A percentile compares a stretch with the other conserved stretches of the same genome.
Conservation (phyloP, 768 basidiomycete species). For the Phlebiopsis gigantea region DNA sequence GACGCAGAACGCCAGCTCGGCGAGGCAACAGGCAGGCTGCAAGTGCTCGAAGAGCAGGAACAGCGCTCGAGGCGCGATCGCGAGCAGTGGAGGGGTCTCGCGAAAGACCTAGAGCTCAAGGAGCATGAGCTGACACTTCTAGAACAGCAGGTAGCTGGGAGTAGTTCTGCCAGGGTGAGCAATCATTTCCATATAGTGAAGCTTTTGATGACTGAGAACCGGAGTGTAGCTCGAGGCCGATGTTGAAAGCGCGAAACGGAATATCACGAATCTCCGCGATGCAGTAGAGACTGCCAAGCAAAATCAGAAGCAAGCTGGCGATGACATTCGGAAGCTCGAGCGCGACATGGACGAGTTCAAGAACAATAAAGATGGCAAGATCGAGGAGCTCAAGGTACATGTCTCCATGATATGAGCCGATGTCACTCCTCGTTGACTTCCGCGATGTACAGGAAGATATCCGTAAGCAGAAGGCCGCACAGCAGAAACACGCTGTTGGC, state of each 20-base stretch:
- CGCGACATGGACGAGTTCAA: slow-evolving; percentile 99
- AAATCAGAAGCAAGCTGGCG: slow-evolving; percentile 71
- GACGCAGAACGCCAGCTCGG: slow-evolving; percentile 57
- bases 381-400: slow-evolving; percentile 82
- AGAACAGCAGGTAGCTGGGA: slow-evolving; percentile 80
- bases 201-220: no score
- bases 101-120: slow-evolving; percentile 80
- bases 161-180: slow-evolving; percentile 82
- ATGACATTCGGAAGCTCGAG: slow-evolving; percentile 82
- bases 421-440: not conserved
- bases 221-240: slow-evolving; percentile 80
- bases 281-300: slow-evolving; percentile 62
- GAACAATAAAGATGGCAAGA: slow-evolving; percentile 97
- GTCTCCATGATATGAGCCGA: not conserved
- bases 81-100: slow-evolving; percentile 55
- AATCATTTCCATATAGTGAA: not conserved
- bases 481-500: slow-evolving; percentile 74
- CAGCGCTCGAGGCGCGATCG: slow-evolving; percentile 44
- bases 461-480: slow-evolving; percentile 68
- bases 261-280: slow-evolving; percentile 50
- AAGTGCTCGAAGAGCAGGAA: slow-evolving; percentile 51
- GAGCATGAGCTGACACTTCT: slow-evolving; percentile 79
- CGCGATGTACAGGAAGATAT: slow-evolving; percentile 57
- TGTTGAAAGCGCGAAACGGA: slow-evolving; percentile 65
- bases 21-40: slow-evolving; percentile 42